Conservation (phyloP, 805 yeast species). For the Kodamaea leandrae region DNA sequence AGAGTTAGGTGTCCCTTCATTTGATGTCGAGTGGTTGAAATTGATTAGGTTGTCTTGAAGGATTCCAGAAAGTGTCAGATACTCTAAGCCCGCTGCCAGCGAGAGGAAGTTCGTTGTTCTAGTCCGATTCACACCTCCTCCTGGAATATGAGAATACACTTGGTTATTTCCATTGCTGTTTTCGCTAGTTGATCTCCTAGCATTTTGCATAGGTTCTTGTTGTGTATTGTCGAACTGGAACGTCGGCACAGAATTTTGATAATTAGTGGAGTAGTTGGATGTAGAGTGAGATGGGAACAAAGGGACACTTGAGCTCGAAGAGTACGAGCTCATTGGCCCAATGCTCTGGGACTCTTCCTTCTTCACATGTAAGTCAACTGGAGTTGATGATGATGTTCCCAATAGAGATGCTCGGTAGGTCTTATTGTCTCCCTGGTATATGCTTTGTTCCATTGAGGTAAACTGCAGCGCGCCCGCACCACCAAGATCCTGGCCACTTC, state of each 20-base stretch:
- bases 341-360: constrained; percentile 5
- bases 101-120: constrained; percentile 54
- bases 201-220: neutral
- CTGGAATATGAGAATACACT: neutral
- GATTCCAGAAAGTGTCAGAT: constrained; percentile 64
- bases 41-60: constrained; percentile 46
- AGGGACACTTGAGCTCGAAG: neutral
- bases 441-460: neutral
- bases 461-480: neutral
- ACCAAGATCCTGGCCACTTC: too few relatives aligned
- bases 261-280: neutral
- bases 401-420: constrained; percentile 6
- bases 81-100: constrained; percentile 71
- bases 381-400: constrained; percentile 2
- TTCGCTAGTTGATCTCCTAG: neutral
- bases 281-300: constrained; percentile 8
- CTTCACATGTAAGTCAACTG: constrained; percentile 5
- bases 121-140: neutral
- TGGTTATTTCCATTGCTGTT: neutral
- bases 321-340: neutral
- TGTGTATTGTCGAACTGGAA: neutral
- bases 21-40: constrained; percentile 27
- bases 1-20: constrained; percentile 40
- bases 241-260: neutral
- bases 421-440: constrained; percentile 1